Evolutionary conservation across 768 basidiomycete species (phyloP).

Genomic region (Infundibulicybe gibba): DNA sequence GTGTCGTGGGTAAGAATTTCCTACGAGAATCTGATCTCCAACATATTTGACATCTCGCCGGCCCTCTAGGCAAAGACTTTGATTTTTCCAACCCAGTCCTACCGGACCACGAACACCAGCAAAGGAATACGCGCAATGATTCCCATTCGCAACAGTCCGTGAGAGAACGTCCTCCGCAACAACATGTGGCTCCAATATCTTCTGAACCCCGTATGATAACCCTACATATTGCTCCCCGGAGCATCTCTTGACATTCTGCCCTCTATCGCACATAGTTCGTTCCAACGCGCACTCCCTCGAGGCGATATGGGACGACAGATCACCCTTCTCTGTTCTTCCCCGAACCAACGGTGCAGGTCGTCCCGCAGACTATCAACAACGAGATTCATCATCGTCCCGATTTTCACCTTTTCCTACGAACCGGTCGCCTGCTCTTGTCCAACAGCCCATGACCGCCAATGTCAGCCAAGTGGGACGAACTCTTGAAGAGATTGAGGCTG

Average conservation of each 20-base stretch:
- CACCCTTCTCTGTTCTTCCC: slow-evolving; percentile 67
- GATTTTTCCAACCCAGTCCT: slow-evolving; percentile 64
- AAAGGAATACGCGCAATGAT: slow-evolving; percentile 13
- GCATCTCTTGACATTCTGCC: slow-evolving; percentile 5
- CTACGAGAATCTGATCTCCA: slow-evolving; percentile 4
- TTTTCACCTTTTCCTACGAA: slow-evolving; percentile 35
- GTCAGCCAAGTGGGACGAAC: slow-evolving; percentile 45
- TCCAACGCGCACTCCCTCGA: slow-evolving; percentile 51
- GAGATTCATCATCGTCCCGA: slow-evolving; percentile 23
- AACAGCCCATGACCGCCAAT: slow-evolving; percentile 29
- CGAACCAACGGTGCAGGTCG: slow-evolving; percentile 47
- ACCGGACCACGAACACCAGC: slow-evolving; percentile 23
- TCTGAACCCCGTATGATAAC: slow-evolving; percentile 21
- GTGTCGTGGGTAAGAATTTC: slow-evolving; percentile 62
- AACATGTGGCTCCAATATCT: slow-evolving; percentile 13
- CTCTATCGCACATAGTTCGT: slow-evolving; percentile 25
- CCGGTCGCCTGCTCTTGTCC: slow-evolving; percentile 18
- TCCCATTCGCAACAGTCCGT: slow-evolving; percentile 10
- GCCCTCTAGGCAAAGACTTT: slow-evolving; percentile 77
- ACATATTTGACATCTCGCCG: slow-evolving; percentile 6
- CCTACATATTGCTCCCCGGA: slow-evolving; percentile 5
- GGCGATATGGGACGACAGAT: slow-evolving; percentile 81
- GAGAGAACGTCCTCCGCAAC: slow-evolving; percentile 2
- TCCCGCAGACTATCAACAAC: slow-evolving; percentile 29
- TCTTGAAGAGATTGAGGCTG: slow-evolving; percentile 79